Evolutionary conservation across 768 basidiomycete genomes (phyloP), one percentile per base, ranked within the genome.

Genomic region (Psilocybe cubensis): DNA sequence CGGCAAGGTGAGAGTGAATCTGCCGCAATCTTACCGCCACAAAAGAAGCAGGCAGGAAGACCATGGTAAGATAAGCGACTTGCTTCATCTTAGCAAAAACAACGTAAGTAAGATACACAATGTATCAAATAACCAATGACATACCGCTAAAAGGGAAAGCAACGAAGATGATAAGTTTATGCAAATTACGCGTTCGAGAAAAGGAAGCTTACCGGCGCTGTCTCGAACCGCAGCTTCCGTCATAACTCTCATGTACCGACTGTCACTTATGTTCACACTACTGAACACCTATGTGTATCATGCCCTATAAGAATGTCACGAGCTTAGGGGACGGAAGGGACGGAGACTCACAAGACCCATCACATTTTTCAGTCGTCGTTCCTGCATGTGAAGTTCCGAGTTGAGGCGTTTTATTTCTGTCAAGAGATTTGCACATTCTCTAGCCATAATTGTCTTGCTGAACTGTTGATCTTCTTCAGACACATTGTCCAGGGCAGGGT

Each of bases 381-480:
- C 80, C 59, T 81, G 80, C 78, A 80, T 80, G 21, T 52, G 57
- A 49, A 78, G 66, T 9, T 71, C 73, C 45, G 58, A 62, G 42
- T 78, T 72, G 52, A 83, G 65, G 40, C 85, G 74, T 35, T 77
- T 69, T 4, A 84, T 79, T 62, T 86, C 84, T 14, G 72, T 76
- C 28, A 81, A 31, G 27, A 88, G 72, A 54, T 77, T 83, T 0
- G 72, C 66, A 35, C 80, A 82, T 66, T 88, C 87, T 29, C 78
- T 64, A 28, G 69, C 51, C 66, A 87, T 63, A 11, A 81, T 69
- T 0, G 38, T 55, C 2, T 61, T 59, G 35, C 76, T 78, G 20
- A 66, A 63, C 0, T 64, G 45, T 7, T 64, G 66, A 25, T 75
- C 72, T 4, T 58, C 45, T 10, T 74, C 54, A 1, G 69, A 54